Percentiles rank a stretch among this genome's conserved stretches.
These are phyloP conservation scores for Aspergillus texensis DNA, from an alignment of 2,329 filamentous ascomycete species.

Conservation along the genomic window DNA sequence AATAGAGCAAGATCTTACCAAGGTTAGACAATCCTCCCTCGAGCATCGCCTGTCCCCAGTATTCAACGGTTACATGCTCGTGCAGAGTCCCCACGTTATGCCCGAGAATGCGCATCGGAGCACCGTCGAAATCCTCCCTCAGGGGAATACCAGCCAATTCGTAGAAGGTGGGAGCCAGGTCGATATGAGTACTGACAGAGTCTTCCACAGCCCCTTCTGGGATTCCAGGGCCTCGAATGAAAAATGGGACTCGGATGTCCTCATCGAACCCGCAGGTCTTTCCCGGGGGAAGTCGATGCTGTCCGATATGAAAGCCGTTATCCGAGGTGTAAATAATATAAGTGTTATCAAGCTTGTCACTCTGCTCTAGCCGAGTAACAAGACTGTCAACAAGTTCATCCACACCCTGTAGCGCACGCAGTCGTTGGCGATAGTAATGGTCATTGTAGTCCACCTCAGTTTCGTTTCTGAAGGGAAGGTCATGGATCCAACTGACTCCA, in stretches of 20 bases:
- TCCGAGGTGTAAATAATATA: constrained; percentile 64
- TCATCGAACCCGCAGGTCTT: constrained; percentile 63
- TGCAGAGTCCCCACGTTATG: constrained; percentile 35
- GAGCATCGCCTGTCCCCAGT: constrained; percentile 50
- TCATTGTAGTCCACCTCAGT: constrained; percentile 56
- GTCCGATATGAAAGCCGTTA: constrained; percentile 64
- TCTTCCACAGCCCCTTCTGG: constrained; percentile 44
- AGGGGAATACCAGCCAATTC: constrained; percentile 43
- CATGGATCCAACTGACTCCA: constrained; percentile 51
- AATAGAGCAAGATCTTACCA: constrained; percentile 23
- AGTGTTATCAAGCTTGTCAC: constrained; percentile 52
- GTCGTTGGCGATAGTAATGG: constrained; percentile 53
- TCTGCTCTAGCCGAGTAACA: constrained; percentile 44
- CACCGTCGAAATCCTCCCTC: constrained; percentile 59
- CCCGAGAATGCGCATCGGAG: constrained; percentile 50
- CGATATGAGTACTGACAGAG: constrained; percentile 63
- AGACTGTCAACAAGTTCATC: constrained; percentile 57
- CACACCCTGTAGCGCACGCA: constrained; percentile 56
- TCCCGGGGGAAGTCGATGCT: constrained; percentile 61
- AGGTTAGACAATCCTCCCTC: constrained; percentile 34
- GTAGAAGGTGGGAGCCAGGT: constrained; percentile 65
- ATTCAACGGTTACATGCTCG: constrained; percentile 64
- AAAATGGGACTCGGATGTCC: constrained; percentile 62
- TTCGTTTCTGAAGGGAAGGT: constrained; percentile 49
- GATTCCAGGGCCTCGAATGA: constrained; percentile 63